Conservation (phyloP, 2,329 filamentous ascomycete genomes). For the Paraphaeosphaeria sporulosa region DNA sequence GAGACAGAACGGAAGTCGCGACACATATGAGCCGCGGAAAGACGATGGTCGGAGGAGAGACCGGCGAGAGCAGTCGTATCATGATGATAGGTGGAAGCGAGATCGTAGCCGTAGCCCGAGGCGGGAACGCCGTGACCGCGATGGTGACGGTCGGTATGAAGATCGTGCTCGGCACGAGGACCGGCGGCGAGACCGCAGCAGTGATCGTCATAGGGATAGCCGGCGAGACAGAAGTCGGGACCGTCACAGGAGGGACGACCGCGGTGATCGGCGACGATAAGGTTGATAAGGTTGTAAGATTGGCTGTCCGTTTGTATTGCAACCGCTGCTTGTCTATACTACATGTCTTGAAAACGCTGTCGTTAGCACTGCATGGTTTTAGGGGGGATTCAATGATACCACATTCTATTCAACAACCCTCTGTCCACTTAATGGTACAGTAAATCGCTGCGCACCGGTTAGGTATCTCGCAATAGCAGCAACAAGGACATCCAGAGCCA, state of each 20-base stretch:
- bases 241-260: slow-evolving; percentile 50
- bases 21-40: slow-evolving; percentile 40
- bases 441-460: not conserved
- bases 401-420: not conserved
- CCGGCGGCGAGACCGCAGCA: slow-evolving; percentile 37
- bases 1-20: slow-evolving; percentile 13
- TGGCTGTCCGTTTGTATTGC: not conserved
- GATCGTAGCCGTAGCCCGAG: slow-evolving; percentile 46
- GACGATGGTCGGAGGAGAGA: slow-evolving; percentile 49
- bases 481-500: not conserved
- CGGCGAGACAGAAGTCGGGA: slow-evolving; percentile 49
- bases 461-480: not conserved
- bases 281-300: slow-evolving; percentile 25
- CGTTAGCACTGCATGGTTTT: not conserved
- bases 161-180: slow-evolving; percentile 33
- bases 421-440: not conserved
- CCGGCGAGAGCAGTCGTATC: slow-evolving; percentile 42
- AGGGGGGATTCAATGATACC: not conserved
- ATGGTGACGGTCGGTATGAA: slow-evolving; percentile 37
- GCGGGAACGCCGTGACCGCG: slow-evolving; percentile 40
- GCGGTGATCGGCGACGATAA: slow-evolving; percentile 42
- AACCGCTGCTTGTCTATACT: not conserved
- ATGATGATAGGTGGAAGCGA: slow-evolving; percentile 49
- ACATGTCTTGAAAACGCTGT: not conserved
- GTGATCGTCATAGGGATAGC: slow-evolving; percentile 44